These are phyloP conservation scores for Colletotrichum echinochloae DNA, from an alignment of 2,329 filamentous ascomycete species.

Conservation along the genomic window DNA sequence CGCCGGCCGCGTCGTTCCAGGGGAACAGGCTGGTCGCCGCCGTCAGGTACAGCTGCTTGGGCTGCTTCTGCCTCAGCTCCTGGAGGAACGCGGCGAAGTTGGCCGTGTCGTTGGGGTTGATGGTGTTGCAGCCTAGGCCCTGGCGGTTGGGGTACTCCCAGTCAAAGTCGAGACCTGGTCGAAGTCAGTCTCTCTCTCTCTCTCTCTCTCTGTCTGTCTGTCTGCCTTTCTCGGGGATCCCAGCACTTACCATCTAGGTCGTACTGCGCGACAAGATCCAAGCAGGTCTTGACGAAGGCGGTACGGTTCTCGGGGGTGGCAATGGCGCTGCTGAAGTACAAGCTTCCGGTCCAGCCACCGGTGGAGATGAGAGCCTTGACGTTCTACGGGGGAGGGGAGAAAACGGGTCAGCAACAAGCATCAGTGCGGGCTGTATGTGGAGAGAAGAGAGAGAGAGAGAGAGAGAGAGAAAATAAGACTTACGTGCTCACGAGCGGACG, in stretches of 20 bases:
- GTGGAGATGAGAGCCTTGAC: slow-evolving; percentile 35
- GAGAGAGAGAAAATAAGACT: background rate
- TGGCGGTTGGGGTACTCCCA: slow-evolving; percentile 43
- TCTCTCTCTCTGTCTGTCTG: too few species aligned
- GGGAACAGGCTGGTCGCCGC: slow-evolving; percentile 31
- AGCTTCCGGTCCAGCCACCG: slow-evolving; percentile 38
- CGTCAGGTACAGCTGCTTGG: slow-evolving; percentile 36
- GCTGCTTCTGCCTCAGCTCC: slow-evolving; percentile 38
- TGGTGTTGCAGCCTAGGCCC: slow-evolving; percentile 37
- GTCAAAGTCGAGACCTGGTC: slow-evolving; percentile 42
- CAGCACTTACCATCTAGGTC: slow-evolving; percentile 32
- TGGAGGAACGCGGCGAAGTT: slow-evolving; percentile 35
- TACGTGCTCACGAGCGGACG: slow-evolving; percentile 18
- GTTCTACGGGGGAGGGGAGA: background rate
- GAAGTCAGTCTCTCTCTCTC: background rate
- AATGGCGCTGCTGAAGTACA: slow-evolving; percentile 27
- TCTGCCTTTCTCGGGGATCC: too few species aligned
- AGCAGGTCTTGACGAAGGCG: slow-evolving; percentile 41
- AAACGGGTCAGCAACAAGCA: too few species aligned
- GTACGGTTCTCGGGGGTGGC: slow-evolving; percentile 42
- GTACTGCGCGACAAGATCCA: slow-evolving; percentile 42
- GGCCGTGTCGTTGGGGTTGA: slow-evolving; percentile 33
- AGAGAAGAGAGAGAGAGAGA: too few species aligned
- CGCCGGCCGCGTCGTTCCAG: slow-evolving; percentile 26
- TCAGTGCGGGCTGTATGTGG: too few species aligned